Evolutionary conservation across 2,329 filamentous ascomycete genomes (phyloP), one percentile per base, ranked within the genome.

Genomic region (Exophiala xenobiotica): DNA sequence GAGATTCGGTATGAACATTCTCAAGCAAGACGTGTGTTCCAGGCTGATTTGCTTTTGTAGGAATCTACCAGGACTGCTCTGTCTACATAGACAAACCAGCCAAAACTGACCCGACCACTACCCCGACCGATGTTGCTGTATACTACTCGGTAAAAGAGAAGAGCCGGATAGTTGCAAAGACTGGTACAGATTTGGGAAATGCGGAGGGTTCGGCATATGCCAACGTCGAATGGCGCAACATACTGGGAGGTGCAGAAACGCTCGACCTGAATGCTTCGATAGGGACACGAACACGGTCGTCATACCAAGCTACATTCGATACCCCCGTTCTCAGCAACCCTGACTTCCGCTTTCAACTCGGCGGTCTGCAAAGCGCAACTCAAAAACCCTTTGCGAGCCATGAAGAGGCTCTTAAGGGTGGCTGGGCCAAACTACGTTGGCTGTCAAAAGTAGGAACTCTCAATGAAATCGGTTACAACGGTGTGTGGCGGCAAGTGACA

Each of bases 341-440:
- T 0, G 86, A 96, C 65, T 74, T 90, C 63, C 81, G 86, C 54
- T 75, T 90, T 55, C 86, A 92, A 60, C 64, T 95, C 54, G 91
- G 95, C 60, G 90, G 81, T 1, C 75, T 96, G 38, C 85, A 87
- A 7, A 95, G 88, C 56, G 85, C 89, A 38, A 95, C 89, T 0
- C 81, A 92, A 56, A 96, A 97, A 71, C 81, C 85, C 9, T 97
- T 90, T 88, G 90, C 93, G 18, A 93, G 88, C 58, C 92, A 99
- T 66, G 92, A 97, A 63, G 92, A 99, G 71, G 83, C 86, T 2
- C 73, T 95, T 16, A 88, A 86, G 64, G 90, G 91, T 12, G 90
- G 81, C 16, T 85, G 82, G 62, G 74, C 87, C 9, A 90, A 88
- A 59, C 76, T 96, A 33, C 82, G 84, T 31, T 97, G 88, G 87